Conservation (phyloP, 2,329 filamentous ascomycete genomes). For the Lachnellula cervina region DNA sequence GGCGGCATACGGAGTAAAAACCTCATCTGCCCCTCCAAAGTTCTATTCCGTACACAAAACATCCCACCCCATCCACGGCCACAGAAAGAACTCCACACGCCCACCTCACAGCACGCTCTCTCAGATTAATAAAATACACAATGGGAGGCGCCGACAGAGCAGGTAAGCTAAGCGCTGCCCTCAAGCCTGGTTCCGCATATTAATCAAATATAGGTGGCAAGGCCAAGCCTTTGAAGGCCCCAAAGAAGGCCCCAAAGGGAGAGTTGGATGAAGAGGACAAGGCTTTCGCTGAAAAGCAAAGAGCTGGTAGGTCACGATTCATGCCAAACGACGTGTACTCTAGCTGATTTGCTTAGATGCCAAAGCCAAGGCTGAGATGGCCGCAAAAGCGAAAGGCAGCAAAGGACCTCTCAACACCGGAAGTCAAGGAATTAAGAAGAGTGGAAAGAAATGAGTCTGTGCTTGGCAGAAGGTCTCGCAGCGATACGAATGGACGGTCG, state of each 20-base stretch:
- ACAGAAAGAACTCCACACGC: neutral
- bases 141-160: slow-evolving; percentile 67
- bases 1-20: slow-evolving; percentile 7
- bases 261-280: slow-evolving; percentile 85
- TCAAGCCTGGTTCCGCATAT: slow-evolving; percentile 5
- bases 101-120: neutral
- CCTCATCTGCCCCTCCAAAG: slow-evolving; percentile 16
- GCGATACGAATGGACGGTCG: neutral
- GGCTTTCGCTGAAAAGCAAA: slow-evolving; percentile 79
- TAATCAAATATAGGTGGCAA: slow-evolving; percentile 60
- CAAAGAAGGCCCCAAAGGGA: slow-evolving; percentile 72
- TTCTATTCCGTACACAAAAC: slow-evolving; percentile 1
- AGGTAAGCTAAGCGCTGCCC: slow-evolving; percentile 39
- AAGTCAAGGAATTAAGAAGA: slow-evolving; percentile 92
- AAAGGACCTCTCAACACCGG: slow-evolving; percentile 87
- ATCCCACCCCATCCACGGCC: slow-evolving; percentile 8
- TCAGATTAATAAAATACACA: slow-evolving; percentile 38
- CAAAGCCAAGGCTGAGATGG: slow-evolving; percentile 79
- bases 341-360: slow-evolving; percentile 50
- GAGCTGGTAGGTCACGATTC: slow-evolving; percentile 59
- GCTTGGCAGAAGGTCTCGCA: neutral
- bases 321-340: neutral
- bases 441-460: slow-evolving; percentile 75
- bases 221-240: slow-evolving; percentile 78
- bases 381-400: slow-evolving; percentile 68